Evolutionary conservation across 345 rosid genomes (phyloP), one percentile per base, ranked within the genome.

Genomic region (Pelargonium nanum): DNA sequence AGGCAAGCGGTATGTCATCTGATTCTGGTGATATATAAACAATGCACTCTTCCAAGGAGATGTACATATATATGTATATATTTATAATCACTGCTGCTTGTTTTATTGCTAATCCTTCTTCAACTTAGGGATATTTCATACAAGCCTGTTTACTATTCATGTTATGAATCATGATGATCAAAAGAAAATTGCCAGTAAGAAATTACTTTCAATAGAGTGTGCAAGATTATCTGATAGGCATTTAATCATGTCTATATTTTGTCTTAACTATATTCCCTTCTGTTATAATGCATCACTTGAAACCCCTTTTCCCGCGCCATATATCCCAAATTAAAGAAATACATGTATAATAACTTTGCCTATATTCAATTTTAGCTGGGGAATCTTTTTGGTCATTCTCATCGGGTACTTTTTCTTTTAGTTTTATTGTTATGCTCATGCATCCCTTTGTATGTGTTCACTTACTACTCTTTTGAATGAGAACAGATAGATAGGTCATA

Each of bases 1-100:
- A 81, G 99, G 74, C 99, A 93, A 78, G 87, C 79, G 82, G 99
- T 93, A 80, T 67, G 94, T 71, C 65, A 13, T 58, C 58, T 23
- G 57, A 34, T 61, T 57, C 28, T 19, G 21, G 55, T 30, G 53
- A 55, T 19, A 24, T 15, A 55, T 53, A 44, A 45, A 53, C 2
- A 1, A 12, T 61, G 17, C 21, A 16, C 52, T 25, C 34, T 34
- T 67, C 40, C 57, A 23, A 55, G 9, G 21, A n/a, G 19, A 17
- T 15, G 34, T 8, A 28, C 34, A 28, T 3, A 28, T 8, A 40
- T 0, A 40, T 40, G n/a, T n/a, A n/a, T n/a, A n/a, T n/a, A n/a
- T n/a, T 40, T 6, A 40, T 17, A 40, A 17, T 2, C 15, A 9
- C 48, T 40, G 15, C 15, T 8, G 48, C 0, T 40, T n/a, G n/a